phyloP scores from a whole-genome alignment of 139 green algal species.

The Mesostigma viride region DNA sequence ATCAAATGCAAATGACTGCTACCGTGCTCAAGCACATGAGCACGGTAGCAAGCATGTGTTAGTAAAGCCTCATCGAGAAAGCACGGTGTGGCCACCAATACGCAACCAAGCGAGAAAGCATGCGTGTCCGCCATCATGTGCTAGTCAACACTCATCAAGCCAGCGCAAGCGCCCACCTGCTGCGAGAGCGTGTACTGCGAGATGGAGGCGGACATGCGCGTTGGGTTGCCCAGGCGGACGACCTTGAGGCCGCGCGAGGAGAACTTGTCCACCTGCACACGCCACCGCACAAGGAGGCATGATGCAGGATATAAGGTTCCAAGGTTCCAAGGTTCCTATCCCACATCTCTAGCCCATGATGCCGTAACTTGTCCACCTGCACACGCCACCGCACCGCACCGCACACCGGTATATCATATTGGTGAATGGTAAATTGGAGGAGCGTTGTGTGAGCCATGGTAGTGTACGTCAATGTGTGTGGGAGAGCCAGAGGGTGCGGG shows the following conservation, averaged over 20 bases:
- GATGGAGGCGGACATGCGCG: not conserved
- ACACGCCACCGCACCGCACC: no score
- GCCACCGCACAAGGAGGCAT: not conserved
- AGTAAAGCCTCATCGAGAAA: no score
- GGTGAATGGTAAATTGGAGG: not conserved
- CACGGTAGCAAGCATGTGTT: no score
- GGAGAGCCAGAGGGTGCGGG: no score
- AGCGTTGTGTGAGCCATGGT: not conserved
- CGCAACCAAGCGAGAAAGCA: no score
- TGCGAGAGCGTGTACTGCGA: not conserved
- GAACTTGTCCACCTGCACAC: conserved; percentile 13
- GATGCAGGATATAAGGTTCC: not conserved
- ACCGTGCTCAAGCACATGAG: no score
- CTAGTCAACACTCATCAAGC: no score
- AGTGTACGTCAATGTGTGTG: no score
- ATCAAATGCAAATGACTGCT: no score
- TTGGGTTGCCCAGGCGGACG: conserved; percentile 16
- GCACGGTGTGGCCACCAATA: no score
- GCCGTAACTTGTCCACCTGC: not conserved
- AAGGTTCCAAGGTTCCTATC: not conserved
- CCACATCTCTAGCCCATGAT: not conserved
- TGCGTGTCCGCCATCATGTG: no score
- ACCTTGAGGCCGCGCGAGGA: conserved; percentile 3
- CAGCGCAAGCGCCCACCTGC: not conserved
- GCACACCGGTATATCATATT: not conserved